These are phyloP conservation scores for Spathaspora gorwiae DNA, from an alignment of 805 yeast genomes.

Conservation along the genomic window DNA sequence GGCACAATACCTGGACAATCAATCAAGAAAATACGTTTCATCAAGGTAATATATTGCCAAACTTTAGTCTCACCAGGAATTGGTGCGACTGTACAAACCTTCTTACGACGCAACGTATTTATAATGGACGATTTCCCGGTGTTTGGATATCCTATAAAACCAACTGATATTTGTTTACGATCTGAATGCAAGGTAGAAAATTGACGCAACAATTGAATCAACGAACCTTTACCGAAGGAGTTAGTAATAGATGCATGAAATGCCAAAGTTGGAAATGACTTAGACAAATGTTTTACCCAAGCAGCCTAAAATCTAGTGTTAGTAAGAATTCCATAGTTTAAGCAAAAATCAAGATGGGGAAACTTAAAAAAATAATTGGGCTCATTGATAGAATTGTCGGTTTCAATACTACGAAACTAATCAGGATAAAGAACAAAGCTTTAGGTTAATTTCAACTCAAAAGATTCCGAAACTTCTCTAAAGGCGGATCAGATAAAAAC, in stretches of 20 bases:
- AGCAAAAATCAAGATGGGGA: conserved; percentile 4
- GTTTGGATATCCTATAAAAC: conserved; percentile 96
- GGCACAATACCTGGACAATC: conserved; percentile 99
- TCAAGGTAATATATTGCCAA: conserved; percentile 96
- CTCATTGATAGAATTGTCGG: conserved; percentile 47
- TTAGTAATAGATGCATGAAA: conserved; percentile 97
- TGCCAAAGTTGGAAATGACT: conserved; percentile 89
- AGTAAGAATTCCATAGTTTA: conserved; percentile 9
- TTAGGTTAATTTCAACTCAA: conserved; percentile 71
- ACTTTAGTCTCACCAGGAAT: conserved; percentile 99
- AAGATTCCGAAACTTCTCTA: conserved; percentile 54
- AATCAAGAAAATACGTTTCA: conserved; percentile 91
- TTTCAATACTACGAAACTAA: conserved; percentile 82
- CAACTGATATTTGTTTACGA: conserved; percentile 93
- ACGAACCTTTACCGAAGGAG: conserved; percentile 95
- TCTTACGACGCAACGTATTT: conserved; percentile 88
- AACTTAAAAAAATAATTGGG: background rate
- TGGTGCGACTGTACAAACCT: conserved; percentile 96
- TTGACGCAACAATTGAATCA: conserved; percentile 89
- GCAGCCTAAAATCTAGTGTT: conserved; percentile 69
- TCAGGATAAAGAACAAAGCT: conserved; percentile 24
- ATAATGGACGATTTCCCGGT: conserved; percentile 97
- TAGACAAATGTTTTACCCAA: conserved; percentile 94
- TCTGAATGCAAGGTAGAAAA: conserved; percentile 87
- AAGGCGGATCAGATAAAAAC: conserved; percentile 37